phyloP scores from a whole-genome alignment of 257 asterid genomes.

The Salvia hispanica region DNA sequence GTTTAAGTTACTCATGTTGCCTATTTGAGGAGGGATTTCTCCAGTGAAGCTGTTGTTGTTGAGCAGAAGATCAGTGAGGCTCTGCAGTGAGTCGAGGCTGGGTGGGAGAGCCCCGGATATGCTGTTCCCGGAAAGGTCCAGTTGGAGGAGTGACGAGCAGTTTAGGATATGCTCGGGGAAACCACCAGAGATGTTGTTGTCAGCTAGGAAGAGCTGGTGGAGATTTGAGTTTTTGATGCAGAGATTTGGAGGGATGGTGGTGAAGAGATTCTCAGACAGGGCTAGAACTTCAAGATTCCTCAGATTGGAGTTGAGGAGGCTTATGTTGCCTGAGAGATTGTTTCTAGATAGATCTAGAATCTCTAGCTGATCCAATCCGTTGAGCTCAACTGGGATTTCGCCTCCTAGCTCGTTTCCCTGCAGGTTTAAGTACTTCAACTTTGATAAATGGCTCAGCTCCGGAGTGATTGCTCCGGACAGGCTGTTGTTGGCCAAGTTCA shows the following conservation, averaged over 20 bases:
- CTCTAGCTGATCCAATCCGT: conserved; percentile 49
- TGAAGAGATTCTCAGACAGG: conserved; percentile 53
- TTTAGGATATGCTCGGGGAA: conserved; percentile 60
- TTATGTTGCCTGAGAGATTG: conserved; percentile 60
- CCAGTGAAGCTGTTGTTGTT: conserved; percentile 80
- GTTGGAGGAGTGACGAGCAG: conserved; percentile 62
- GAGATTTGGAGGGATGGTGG: conserved; percentile 46
- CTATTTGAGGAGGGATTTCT: conserved; percentile 55
- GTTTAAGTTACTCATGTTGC: conserved; percentile 64
- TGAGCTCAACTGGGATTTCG: conserved; percentile 59
- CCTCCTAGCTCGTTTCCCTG: conserved; percentile 68
- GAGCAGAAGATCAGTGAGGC: conserved; percentile 80
- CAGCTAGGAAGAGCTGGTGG: conserved; percentile 51
- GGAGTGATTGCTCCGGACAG: conserved; percentile 62
- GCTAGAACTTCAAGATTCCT: conserved; percentile 52
- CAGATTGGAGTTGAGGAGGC: conserved; percentile 42
- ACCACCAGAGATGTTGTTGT: conserved; percentile 55
- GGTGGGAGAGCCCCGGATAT: conserved; percentile 58
- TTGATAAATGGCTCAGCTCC: conserved; percentile 49
- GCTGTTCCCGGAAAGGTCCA: conserved; percentile 77
- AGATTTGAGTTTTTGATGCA: conserved; percentile 54
- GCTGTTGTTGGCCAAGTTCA: conserved; percentile 82
- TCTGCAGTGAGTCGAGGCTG: conserved; percentile 47
- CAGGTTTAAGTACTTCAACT: conserved; percentile 68
- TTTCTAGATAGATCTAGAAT: conserved; percentile 69